These are phyloP conservation scores for Tuctoria greenei DNA, from an alignment of 176 grass and related monocot species.

Conservation along the genomic window DNA sequence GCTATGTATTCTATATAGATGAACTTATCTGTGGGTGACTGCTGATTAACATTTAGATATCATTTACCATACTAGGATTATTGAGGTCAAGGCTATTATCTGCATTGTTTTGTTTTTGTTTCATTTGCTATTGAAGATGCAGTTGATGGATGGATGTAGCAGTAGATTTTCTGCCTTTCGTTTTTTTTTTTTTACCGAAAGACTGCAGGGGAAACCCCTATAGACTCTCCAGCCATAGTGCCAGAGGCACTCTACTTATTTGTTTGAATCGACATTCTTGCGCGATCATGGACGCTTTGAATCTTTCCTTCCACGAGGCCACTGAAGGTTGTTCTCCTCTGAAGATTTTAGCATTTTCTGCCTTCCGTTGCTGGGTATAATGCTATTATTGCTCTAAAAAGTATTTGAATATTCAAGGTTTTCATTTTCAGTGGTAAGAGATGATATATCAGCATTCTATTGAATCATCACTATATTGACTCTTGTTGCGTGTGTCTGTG, in stretches of 20 bases:
- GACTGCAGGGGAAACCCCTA: too few relatives aligned
- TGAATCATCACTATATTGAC: neutral
- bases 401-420: neutral
- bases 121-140: conserved; percentile 19
- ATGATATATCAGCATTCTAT: conserved; percentile 3
- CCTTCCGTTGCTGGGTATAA: conserved; percentile 1
- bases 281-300: too few relatives aligned
- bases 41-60: neutral
- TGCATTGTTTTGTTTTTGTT: conserved; percentile 20
- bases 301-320: too few relatives aligned
- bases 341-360: too few relatives aligned
- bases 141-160: neutral
- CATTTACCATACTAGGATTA: conserved; percentile 33
- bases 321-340: too few relatives aligned
- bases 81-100: conserved; percentile 5
- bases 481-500: neutral
- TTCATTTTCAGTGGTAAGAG: conserved; percentile 19
- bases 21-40: neutral
- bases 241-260: too few relatives aligned
- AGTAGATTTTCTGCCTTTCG: conserved; percentile 3
- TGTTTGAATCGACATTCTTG: too few relatives aligned
- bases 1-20: neutral
- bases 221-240: too few relatives aligned
- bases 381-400: neutral
- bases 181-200: too few relatives aligned